Percentiles rank a stretch among this genome's conserved stretches.
These are phyloP conservation scores for Aspergillus japonicus DNA, from an alignment of 2,329 filamentous ascomycete species.

Conservation along the genomic window DNA sequence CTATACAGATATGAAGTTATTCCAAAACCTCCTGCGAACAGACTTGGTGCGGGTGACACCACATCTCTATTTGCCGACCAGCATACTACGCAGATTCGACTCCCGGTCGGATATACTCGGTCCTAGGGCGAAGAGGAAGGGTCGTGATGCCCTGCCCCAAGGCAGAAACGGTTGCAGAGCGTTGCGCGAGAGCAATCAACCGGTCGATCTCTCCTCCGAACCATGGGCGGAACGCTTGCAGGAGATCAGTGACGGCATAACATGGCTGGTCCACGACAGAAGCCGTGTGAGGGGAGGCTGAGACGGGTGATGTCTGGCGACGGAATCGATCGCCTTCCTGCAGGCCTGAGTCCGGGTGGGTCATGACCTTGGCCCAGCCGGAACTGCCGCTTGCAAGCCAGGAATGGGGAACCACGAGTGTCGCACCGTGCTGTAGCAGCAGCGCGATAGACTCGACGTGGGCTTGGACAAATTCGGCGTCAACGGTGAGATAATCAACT, in stretches of 20 bases:
- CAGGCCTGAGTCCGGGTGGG: neutral
- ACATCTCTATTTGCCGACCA: too few species aligned
- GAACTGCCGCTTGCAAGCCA: neutral
- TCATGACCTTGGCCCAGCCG: too few species aligned
- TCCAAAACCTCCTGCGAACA: too few species aligned
- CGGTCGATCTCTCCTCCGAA: neutral
- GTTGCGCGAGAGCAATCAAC: slow-evolving; percentile 39
- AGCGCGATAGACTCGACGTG: neutral
- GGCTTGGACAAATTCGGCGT: neutral
- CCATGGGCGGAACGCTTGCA: neutral
- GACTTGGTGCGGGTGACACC: too few species aligned
- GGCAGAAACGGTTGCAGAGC: too few species aligned
- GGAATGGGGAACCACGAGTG: neutral
- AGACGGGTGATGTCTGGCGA: too few species aligned
- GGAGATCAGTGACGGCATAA: neutral
- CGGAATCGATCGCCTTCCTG: neutral
- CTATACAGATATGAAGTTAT: too few species aligned
- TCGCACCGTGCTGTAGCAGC: neutral
- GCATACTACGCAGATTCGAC: too few species aligned
- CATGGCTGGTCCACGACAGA: neutral
- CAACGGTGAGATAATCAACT: neutral
- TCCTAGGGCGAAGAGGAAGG: too few species aligned
- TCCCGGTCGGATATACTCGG: too few species aligned
- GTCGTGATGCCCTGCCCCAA: too few species aligned
- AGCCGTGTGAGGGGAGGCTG: neutral